Evolutionary conservation across 2,329 filamentous ascomycete species (phyloP), one percentile per base, ranked within the genome.

Genomic region (Acarospora socialis): DNA sequence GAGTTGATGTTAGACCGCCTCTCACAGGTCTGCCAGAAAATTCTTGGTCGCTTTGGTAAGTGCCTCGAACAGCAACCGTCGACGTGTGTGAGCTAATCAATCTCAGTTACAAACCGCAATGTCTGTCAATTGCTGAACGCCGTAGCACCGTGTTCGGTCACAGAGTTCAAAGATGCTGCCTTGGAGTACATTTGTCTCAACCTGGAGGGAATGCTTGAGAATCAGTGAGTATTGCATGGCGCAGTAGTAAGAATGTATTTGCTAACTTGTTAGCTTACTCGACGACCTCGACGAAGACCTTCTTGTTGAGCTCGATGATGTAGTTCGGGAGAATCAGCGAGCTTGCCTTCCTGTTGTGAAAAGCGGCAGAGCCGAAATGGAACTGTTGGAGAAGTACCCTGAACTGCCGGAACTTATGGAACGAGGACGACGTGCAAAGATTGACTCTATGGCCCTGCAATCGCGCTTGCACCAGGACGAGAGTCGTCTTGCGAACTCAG

Each of bases 1-100:
- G 87, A 98, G 54, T 61, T 98, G 35, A 94, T 98, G 86, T 68
- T 98, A 28, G 84, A 94, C 50, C 70, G 86, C 5, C 60, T 98
- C 4, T 83, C 82, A 4, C 81, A 93, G 51, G 74, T 92, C 17
- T 95, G 90, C 52, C 90, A 98, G 51, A 74, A 71, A 36, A 59
- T 84, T 14, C 70, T 95, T 37, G 86, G 84, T 21, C 72, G 71
- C 30, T 92, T 90, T 55, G 73, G 70, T 73, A 52, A 47, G 63
- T 55, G 28, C 21, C 24, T 37, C 13, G 30, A n/a, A 27, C 21
- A 22, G 9, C 8, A 7, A 7, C 10, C 7, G 7, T 20, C 22
- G 28, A 13, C 35, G n/a, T 16, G 18, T 35, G 28, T 16, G 10
- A 24, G 25, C 43, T 50, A 48, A 51, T 7, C 19, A 26, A 29